A percentile compares a stretch with the other conserved stretches of the same genome.
Evolutionary conservation across 2,329 filamentous ascomycete species (phyloP).

Genomic region (Paraphoma chrysanthemicola): DNA sequence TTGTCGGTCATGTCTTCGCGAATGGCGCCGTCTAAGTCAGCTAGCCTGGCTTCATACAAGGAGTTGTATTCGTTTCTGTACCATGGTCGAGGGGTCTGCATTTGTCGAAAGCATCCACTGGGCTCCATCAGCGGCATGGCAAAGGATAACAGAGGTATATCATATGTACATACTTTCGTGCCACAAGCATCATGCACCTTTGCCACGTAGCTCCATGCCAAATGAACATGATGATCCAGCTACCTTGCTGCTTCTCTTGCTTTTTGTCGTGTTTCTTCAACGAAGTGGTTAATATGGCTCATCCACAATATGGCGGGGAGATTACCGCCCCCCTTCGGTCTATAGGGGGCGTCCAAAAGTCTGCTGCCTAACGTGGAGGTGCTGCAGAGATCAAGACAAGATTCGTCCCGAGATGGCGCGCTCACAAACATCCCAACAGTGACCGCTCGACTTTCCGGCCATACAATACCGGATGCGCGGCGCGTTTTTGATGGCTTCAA

Average conservation of each 20-base stretch:
- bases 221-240: background rate
- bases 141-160: background rate
- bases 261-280: background rate
- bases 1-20: conserved; percentile 1
- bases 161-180: conserved; percentile 8
- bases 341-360: no score
- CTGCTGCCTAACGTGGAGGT: no score
- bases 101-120: background rate
- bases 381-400: no score
- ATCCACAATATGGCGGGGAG: no score
- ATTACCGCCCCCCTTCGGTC: no score
- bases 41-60: conserved; percentile 1
- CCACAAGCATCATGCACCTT: conserved; percentile 1
- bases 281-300: no score
- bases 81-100: conserved; percentile 1
- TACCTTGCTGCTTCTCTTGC: background rate
- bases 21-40: conserved; percentile 1
- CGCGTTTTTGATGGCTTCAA: no score
- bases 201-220: conserved; percentile 1
- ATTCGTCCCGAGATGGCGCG: no score
- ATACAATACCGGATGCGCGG: no score
- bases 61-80: background rate
- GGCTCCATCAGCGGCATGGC: conserved; percentile 3
- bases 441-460: no score
- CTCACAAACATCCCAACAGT: no score